Evolutionary conservation across 441 rosid species (phyloP).

Genomic region (Eutrema salsugineum): DNA sequence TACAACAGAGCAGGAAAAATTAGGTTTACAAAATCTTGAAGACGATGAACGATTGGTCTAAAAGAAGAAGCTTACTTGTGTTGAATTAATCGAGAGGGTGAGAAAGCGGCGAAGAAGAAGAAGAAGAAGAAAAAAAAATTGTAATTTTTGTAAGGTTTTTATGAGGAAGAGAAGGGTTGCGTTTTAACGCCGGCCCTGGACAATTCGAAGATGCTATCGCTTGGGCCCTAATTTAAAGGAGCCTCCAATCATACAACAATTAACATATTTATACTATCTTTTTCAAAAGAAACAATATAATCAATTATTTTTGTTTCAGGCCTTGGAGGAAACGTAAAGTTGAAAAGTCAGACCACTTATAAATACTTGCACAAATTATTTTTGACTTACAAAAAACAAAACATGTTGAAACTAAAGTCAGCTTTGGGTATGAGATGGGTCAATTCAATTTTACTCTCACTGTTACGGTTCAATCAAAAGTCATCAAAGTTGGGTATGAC

Average conservation of each 20-base stretch:
- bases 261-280: neutral
- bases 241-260: neutral
- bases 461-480: too few species aligned
- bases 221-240: constrained; percentile 29
- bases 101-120: neutral
- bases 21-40: neutral
- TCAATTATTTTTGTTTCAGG: neutral
- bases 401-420: neutral
- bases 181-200: constrained; percentile 15
- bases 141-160: neutral
- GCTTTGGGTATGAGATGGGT: neutral
- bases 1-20: neutral
- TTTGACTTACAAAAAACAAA: neutral
- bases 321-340: constrained; percentile 13
- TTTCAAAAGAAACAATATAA: neutral
- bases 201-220: neutral
- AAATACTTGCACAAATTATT: neutral
- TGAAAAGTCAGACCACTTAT: neutral
- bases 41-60: neutral
- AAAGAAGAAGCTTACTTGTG: constrained; percentile 12
- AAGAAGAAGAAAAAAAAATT: neutral
- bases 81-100: neutral
- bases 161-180: neutral
- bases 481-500: too few species aligned
- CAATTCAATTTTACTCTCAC: too few species aligned